Evolutionary conservation across 805 yeast species (phyloP).

Genomic region (Kluyveromyces dobzhanskii): DNA sequence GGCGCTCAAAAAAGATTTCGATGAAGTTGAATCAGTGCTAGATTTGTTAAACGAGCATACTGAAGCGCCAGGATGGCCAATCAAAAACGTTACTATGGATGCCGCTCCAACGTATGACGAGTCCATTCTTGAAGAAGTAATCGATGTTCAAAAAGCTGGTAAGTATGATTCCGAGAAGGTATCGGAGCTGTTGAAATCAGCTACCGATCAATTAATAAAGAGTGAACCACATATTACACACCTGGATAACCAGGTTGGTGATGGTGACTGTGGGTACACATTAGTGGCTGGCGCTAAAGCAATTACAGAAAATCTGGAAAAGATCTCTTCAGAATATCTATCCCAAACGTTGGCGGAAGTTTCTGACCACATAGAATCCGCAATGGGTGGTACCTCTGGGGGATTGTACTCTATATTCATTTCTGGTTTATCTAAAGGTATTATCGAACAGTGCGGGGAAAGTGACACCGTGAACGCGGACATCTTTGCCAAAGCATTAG

Average conservation of each 20-base stretch:
- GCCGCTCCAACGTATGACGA: constrained; percentile 27
- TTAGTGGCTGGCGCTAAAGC: constrained; percentile 75
- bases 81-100: constrained; percentile 18
- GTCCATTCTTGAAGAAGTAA: constrained; percentile 23
- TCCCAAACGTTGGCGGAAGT: constrained; percentile 58
- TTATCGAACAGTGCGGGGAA: constrained; percentile 25
- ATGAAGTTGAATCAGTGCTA: constrained; percentile 33
- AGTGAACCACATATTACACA: constrained; percentile 81
- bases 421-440: constrained; percentile 60
- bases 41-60: constrained; percentile 63
- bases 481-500: constrained; percentile 41
- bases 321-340: constrained; percentile 33
- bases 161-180: constrained; percentile 28
- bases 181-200: constrained; percentile 34
- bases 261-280: constrained; percentile 96
- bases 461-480: constrained; percentile 25
- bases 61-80: constrained; percentile 74
- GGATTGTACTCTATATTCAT: constrained; percentile 83
- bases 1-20: constrained; percentile 26
- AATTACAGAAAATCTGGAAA: constrained; percentile 44
- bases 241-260: constrained; percentile 86
- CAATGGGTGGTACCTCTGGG: constrained; percentile 98
- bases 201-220: constrained; percentile 44
- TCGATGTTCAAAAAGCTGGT: constrained; percentile 31
- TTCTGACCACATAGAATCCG: constrained; percentile 76